Base-by-base conservation (phyloP, 441 rosid genomes). In the Flueggea neowawraea region DNA sequence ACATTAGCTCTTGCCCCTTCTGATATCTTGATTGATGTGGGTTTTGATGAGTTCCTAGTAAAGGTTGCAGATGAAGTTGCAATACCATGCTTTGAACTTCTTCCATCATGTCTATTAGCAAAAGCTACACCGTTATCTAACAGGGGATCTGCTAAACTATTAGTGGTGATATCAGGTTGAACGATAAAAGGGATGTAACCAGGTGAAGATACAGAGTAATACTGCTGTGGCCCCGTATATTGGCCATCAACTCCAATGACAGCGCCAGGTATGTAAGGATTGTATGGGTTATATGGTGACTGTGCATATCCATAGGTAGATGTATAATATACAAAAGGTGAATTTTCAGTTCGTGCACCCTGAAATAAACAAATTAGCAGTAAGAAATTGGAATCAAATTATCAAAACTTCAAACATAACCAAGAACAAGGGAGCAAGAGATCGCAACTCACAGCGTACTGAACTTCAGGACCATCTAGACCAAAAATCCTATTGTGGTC, bases 251-350 rank as follows among this genome's bases (percentile, higher is more conserved):
- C 79, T 55, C 89, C 89, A 57, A 86, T 66, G 67, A 81, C 32
- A 52, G 96, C 95, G 58, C 95, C 96, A 48, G 99, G 95, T 64
- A 91, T 85, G 75, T 87, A 87, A 64, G 97, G 95, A 75, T 94
- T 89, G 77, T 80, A 90, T 55, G 95, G 96, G 80, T 94, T 85
- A 75, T 87, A 91, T 69, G 91, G 83, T 74, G 95, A 80, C 78
- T 93, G 89, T 72, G 89, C 88, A 78, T 83, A 87, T 71, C 87
- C 98, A 76, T 83, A 86, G 69, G 78, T 73, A 64, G 99, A 94
- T 36, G 96, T 74, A 78, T 84, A 86, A 83, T 80, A 94, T 77
- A 87, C 75, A 75, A 78, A 94, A 64, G 96, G 96, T 69, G 80
- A 81, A 80, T 55, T 79, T 77, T 94, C 97, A 72, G 72, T 80